A percentile compares a stretch with the other conserved stretches of the same genome.
Evolutionary conservation across 495 filamentous ascomycete species (phyloP).

Genomic region (Cryomyces minteri): DNA sequence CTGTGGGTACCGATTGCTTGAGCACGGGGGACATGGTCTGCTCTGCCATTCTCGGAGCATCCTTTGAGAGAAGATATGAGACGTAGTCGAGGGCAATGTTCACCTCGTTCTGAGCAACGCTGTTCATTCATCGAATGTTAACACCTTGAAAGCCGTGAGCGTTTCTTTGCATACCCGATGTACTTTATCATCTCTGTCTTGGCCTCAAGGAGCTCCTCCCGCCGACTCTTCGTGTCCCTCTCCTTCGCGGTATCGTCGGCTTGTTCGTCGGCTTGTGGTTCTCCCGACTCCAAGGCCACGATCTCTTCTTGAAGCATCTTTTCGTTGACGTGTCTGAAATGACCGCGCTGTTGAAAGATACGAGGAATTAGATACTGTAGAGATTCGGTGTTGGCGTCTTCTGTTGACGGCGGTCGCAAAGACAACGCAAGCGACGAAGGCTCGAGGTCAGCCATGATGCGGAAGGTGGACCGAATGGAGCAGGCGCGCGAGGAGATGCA

Average conservation of each 20-base stretch:
- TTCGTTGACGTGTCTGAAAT: conserved; percentile 20
- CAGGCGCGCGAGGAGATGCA: too few relatives aligned
- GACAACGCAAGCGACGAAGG: background rate
- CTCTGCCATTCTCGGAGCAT: conserved; percentile 46
- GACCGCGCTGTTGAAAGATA: conserved; percentile 15
- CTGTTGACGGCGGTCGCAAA: conserved; percentile 16
- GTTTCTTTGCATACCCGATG: background rate
- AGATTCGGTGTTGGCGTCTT: background rate
- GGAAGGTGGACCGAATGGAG: too few relatives aligned
- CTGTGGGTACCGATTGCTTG: conserved; percentile 48
- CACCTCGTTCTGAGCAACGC: conserved; percentile 42
- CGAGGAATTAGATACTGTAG: conserved; percentile 7
- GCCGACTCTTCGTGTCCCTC: background rate
- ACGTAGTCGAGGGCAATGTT: conserved; percentile 60
- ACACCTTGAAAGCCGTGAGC: background rate
- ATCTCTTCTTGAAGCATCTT: conserved; percentile 48
- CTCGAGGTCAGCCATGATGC: background rate
- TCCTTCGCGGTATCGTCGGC: conserved; percentile 3
- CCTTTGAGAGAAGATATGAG: conserved; percentile 66
- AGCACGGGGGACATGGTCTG: conserved; percentile 48
- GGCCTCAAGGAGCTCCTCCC: conserved; percentile 1
- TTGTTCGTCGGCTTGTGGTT: conserved; percentile 1
- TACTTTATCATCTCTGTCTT: conserved; percentile 7
- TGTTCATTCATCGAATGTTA: background rate
- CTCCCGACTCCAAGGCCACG: conserved; percentile 25